Evolutionary conservation across 2,329 filamentous ascomycete genomes (phyloP).

Genomic region (Calonectria pteridis): DNA sequence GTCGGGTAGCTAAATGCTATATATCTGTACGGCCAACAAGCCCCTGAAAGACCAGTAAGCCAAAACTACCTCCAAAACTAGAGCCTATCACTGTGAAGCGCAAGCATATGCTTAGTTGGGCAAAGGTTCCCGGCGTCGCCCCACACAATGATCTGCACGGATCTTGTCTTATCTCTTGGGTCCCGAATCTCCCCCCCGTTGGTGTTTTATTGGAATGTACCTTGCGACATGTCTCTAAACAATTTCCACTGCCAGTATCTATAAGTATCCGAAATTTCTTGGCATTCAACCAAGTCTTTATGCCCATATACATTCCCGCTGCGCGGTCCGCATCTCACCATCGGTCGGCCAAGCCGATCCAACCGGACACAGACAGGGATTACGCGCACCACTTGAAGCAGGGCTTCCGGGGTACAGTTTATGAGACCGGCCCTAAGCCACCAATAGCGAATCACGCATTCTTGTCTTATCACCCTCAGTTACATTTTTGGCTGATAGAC

Average conservation of each 20-base stretch:
- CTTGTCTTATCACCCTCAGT: neutral
- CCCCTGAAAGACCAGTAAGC: neutral
- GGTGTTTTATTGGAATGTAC: neutral
- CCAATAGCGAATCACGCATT: conserved; percentile 2
- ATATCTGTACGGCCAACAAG: neutral
- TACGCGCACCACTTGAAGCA: neutral
- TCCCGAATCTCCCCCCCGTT: too few relatives aligned
- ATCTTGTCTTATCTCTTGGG: neutral
- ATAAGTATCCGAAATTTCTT: neutral
- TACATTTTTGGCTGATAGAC: neutral
- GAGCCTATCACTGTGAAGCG: neutral
- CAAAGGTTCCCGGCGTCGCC: neutral
- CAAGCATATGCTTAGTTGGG: neutral
- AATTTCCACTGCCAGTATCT: neutral
- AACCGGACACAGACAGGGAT: neutral
- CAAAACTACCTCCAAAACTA: neutral
- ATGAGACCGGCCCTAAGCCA: neutral
- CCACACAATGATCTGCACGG: neutral
- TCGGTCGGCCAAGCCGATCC: neutral
- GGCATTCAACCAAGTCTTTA: neutral
- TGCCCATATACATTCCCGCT: neutral
- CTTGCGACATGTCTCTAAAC: neutral
- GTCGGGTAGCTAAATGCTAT: neutral
- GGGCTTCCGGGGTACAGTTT: neutral
- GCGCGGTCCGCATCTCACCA: neutral